Evolutionary conservation across 2,329 filamentous ascomycete genomes (phyloP).

Genomic region (Arthrobotrys entomopaga): DNA sequence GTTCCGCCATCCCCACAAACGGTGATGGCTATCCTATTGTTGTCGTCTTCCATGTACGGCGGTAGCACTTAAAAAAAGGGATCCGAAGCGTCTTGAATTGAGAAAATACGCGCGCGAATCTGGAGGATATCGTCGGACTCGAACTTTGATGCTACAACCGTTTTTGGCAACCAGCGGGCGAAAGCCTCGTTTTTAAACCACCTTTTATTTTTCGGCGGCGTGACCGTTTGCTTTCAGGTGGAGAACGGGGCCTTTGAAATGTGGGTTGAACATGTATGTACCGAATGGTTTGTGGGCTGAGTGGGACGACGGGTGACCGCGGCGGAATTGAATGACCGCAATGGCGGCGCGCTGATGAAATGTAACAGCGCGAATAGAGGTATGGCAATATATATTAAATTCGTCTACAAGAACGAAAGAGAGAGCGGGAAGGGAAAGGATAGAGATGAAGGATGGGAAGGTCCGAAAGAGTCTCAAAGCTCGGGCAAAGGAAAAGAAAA

Average conservation of each 20-base stretch:
- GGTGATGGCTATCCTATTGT: slow-evolving; percentile 69
- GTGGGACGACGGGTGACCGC: slow-evolving; percentile 22
- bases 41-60: slow-evolving; percentile 63
- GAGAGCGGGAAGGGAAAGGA: slow-evolving; percentile 25
- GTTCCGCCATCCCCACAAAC: slow-evolving; percentile 83
- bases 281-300: slow-evolving; percentile 15
- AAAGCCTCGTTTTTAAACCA: slow-evolving; percentile 4
- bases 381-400: slow-evolving; percentile 13
- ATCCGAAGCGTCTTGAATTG: slow-evolving; percentile 5
- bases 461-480: slow-evolving; percentile 25
- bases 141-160: slow-evolving; percentile 27
- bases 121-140: slow-evolving; percentile 4
- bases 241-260: slow-evolving; percentile 20
- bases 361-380: slow-evolving; percentile 30
- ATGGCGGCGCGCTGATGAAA: slow-evolving; percentile 22
- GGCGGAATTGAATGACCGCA: slow-evolving; percentile 25
- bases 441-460: slow-evolving; percentile 21
- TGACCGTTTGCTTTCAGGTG: slow-evolving; percentile 20
- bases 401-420: slow-evolving; percentile 32
- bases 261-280: slow-evolving; percentile 12
- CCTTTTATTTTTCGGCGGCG: slow-evolving; percentile 9
- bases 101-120: slow-evolving; percentile 18
- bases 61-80: slow-evolving; percentile 22
- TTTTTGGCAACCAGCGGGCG: slow-evolving; percentile 37
- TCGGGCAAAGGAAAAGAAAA: slow-evolving; percentile 12